Evolutionary conservation across 495 filamentous ascomycete species (phyloP), one percentile per base, ranked within the genome.

Genomic region (Xylaria grammica): DNA sequence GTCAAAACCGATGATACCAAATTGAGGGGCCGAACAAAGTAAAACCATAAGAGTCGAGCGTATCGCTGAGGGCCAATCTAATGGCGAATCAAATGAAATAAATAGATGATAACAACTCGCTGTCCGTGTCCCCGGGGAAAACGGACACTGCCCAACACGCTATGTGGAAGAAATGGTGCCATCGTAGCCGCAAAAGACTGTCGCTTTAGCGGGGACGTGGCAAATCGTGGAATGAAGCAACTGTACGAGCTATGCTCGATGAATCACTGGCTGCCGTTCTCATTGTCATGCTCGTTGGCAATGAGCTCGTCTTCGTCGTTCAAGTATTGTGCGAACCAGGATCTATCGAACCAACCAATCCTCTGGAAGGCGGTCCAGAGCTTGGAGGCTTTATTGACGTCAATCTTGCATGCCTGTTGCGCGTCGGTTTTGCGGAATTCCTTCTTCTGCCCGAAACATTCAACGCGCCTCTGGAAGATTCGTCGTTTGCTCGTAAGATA

Each of bases 371-470:
- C 93, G 45, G 89, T 88, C 93, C 93, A 97, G 55, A 99, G 84
- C 75, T 95, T 96, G 69, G 92, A 96, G 29, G 95, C 93, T 83
- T 99, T 99, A 81, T 97, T 97, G 75, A 97, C 95, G 74, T 99
- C 95, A 65, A 97, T 97, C 82, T 96, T 96, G 86, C 93, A 97
- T 27, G 92, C 92, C 75, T 96, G 92, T 76, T 99, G 95, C 34
- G 93, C 91, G 74, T 97, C 91, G n/a, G 95, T 97, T 86, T 97
- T 99, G 65, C 92, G 85, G 72, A 99, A 99, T 71, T 95, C 91
- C 77, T 96, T 95, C 69, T 85, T 84, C 52, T 88, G 86, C 52
- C 77, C 77, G 46, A 91, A 77, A 24, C 90, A 86, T 50, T 89
- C 85, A 54, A 92, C 82, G 29, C 92, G 89, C 57, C 86, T 87